Conservation (phyloP, 352 stramenopile species). For the Albugo laibachii region DNA sequence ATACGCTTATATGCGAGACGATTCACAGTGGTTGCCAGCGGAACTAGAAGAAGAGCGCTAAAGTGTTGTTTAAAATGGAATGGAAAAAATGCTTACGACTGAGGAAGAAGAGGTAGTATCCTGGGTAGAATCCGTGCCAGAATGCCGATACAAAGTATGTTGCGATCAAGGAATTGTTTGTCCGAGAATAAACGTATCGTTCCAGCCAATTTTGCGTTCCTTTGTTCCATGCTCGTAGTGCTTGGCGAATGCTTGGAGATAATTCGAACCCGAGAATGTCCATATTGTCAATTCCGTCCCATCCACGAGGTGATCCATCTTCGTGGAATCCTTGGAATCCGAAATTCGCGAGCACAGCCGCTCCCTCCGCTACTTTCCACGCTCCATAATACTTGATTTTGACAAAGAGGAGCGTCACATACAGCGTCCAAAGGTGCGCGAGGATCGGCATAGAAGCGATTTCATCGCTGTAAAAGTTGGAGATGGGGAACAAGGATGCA, state of each 20-base stretch:
- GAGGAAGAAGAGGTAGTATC: slow-evolving; percentile 94
- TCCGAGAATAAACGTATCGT: slow-evolving; percentile 90
- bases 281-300: slow-evolving; percentile 91
- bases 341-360: slow-evolving; percentile 62
- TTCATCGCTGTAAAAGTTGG: slow-evolving; percentile 22
- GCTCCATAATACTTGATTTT: slow-evolving; percentile 93
- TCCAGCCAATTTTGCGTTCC: slow-evolving; percentile 89
- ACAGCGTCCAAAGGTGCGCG: slow-evolving; percentile 59
- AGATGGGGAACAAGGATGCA: slow-evolving; percentile 25
- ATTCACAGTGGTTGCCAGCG: slow-evolving; percentile 44
- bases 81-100: slow-evolving; percentile 14
- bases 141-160: slow-evolving; percentile 89
- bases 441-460: slow-evolving; percentile 28
- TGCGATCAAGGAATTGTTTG: slow-evolving; percentile 72
- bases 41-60: slow-evolving; percentile 13
- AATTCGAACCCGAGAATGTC: slow-evolving; percentile 92
- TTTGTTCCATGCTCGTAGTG: slow-evolving; percentile 92
- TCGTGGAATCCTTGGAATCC: slow-evolving; percentile 90
- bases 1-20: slow-evolving; percentile 39
- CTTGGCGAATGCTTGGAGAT: slow-evolving; percentile 74
- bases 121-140: slow-evolving; percentile 95
- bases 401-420: slow-evolving; percentile 80
- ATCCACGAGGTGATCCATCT: slow-evolving; percentile 75
- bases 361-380: slow-evolving; percentile 85
- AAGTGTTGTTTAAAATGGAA: background rate